Percentiles rank a stretch among this genome's conserved stretches.
These are phyloP conservation scores for Pseudocercospora eumusae DNA, from an alignment of 2,329 filamentous ascomycete genomes.

Conservation along the genomic window DNA sequence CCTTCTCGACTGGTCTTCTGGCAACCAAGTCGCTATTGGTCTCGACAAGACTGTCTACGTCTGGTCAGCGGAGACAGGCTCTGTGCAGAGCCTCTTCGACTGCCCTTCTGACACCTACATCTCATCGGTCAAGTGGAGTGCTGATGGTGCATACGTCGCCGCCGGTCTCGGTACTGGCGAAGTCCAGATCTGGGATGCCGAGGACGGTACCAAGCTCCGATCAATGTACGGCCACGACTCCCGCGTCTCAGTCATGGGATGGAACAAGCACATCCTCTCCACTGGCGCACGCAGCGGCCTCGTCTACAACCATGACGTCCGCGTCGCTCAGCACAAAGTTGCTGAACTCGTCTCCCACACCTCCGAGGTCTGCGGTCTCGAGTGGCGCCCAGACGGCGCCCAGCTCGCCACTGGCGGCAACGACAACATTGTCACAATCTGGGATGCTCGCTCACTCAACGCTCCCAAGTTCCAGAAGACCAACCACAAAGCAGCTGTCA, in stretches of 20 bases:
- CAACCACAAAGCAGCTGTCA: slow-evolving; percentile 98
- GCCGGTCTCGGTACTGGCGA: slow-evolving; percentile 94
- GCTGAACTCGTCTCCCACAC: slow-evolving; percentile 96
- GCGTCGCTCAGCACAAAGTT: slow-evolving; percentile 95
- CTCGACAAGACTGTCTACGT: slow-evolving; percentile 97
- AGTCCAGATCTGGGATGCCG: slow-evolving; percentile 98
- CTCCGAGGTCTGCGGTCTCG: slow-evolving; percentile 94
- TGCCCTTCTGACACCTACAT: slow-evolving; percentile 89
- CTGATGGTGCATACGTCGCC: slow-evolving; percentile 92
- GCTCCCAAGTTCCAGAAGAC: slow-evolving; percentile 99
- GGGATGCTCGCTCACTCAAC: slow-evolving; percentile 90
- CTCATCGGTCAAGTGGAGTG: slow-evolving; percentile 98
- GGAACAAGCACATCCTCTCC: slow-evolving; percentile 97
- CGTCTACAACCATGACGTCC: slow-evolving; percentile 98
- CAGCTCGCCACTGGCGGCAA: slow-evolving; percentile 97
- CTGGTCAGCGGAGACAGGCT: slow-evolving; percentile 93
- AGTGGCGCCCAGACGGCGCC: slow-evolving; percentile 94
- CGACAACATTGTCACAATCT: slow-evolving; percentile 98
- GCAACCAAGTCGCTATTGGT: slow-evolving; percentile 96
- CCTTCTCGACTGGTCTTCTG: slow-evolving; percentile 95
- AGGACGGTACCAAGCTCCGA: slow-evolving; percentile 90
- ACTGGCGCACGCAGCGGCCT: slow-evolving; percentile 92
- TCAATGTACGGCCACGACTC: slow-evolving; percentile 98
- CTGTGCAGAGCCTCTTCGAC: slow-evolving; percentile 85
- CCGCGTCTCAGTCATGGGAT: slow-evolving; percentile 96